These are phyloP conservation scores for Furcasterigmium furcatum DNA, from an alignment of 2,329 filamentous ascomycete species.

Conservation along the genomic window DNA sequence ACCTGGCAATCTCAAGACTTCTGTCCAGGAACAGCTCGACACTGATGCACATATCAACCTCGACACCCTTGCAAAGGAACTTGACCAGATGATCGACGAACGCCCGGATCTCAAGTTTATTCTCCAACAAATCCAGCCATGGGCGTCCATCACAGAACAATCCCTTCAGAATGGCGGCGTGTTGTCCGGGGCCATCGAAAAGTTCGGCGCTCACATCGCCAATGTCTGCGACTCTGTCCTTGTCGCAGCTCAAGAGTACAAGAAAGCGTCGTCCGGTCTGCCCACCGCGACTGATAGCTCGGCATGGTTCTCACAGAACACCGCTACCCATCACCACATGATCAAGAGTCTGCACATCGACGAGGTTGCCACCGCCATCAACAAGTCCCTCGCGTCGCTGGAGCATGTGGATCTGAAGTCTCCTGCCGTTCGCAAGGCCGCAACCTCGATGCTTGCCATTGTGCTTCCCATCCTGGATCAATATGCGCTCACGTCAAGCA, in stretches of 20 bases:
- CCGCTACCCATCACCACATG: conserved; percentile 5
- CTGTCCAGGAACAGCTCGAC: conserved; percentile 27
- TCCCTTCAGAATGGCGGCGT: too few species aligned
- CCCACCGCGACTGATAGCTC: conserved; percentile 58
- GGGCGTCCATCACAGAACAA: conserved; percentile 42
- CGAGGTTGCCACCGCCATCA: conserved; percentile 6
- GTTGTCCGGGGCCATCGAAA: conserved; percentile 20
- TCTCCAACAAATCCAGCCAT: conserved; percentile 63
- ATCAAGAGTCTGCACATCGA: conserved; percentile 9
- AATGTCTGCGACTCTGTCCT: conserved; percentile 72
- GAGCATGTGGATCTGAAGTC: conserved; percentile 36
- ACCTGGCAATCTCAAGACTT: conserved; percentile 47
- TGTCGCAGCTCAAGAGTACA: conserved; percentile 73
- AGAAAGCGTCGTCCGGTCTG: conserved; percentile 49
- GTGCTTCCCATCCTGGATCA: conserved; percentile 71
- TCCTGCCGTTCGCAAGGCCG: conserved; percentile 34
- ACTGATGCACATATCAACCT: conserved; percentile 31
- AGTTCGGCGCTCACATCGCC: conserved; percentile 57
- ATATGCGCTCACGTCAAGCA: conserved; percentile 61
- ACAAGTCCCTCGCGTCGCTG: conserved; percentile 15
- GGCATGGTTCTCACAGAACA: conserved; percentile 43
- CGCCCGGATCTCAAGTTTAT: conserved; percentile 62
- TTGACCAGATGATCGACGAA: conserved; percentile 28
- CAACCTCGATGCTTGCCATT: conserved; percentile 56
- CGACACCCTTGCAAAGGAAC: conserved; percentile 28